phyloP scores from a whole-genome alignment of 305 asterid genomes.

The Fraxinus albicans region DNA sequence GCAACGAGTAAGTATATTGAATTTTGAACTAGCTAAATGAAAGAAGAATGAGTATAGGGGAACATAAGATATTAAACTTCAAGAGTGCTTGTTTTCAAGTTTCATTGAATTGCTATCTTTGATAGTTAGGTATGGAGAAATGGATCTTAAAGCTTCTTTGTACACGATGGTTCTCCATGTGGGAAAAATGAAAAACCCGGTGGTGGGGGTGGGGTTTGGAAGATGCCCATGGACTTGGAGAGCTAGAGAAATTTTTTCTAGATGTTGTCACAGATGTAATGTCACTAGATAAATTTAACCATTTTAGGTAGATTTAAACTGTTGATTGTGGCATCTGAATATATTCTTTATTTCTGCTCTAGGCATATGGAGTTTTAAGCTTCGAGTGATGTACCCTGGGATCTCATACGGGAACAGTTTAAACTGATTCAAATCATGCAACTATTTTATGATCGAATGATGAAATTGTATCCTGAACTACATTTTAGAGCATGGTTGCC shows the following conservation, averaged over 20 bases:
- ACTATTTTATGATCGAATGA: neutral
- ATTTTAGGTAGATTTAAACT: neutral
- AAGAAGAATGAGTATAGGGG: conserved; percentile 11
- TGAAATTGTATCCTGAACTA: neutral
- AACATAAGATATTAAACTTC: neutral
- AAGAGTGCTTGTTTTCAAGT: neutral
- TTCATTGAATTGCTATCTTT: conserved; percentile 2
- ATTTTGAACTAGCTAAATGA: conserved; percentile 28
- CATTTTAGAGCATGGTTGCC: neutral
- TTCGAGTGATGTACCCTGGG: neutral
- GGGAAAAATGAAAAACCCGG: neutral
- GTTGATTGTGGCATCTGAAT: neutral
- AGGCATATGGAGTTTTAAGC: neutral
- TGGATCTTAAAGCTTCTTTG: conserved; percentile 1
- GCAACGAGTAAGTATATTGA: conserved; percentile 69
- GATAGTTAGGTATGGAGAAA: conserved; percentile 8
- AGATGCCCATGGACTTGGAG: neutral
- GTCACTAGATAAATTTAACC: neutral
- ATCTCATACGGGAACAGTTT: neutral
- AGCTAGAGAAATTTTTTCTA: neutral
- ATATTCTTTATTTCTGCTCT: neutral
- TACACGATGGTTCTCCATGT: neutral
- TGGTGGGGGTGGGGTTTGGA: neutral
- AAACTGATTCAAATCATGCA: conserved; percentile 4
- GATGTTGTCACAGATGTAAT: neutral